Evolutionary conservation across 805 yeast species (phyloP).

Genomic region (Kuraishia ogatae): DNA sequence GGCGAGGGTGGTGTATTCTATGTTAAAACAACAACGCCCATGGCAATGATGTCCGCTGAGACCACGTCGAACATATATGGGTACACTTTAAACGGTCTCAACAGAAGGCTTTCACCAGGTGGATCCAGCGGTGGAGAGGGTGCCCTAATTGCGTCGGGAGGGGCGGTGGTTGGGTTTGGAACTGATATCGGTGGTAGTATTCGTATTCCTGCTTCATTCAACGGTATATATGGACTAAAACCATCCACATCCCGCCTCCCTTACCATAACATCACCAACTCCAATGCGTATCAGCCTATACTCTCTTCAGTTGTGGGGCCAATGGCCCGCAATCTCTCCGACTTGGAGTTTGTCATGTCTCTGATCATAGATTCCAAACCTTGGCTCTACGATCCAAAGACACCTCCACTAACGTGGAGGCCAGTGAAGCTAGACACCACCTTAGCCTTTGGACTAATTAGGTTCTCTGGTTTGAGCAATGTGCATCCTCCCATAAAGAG

Average conservation of each 20-base stretch:
- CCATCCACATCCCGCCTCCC: constrained; percentile 27
- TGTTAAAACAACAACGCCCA: constrained; percentile 35
- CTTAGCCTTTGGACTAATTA: constrained; percentile 34
- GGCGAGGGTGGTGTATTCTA: constrained; percentile 33
- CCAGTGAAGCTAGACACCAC: constrained; percentile 12
- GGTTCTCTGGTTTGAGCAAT: constrained; percentile 29
- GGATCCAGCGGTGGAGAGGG: constrained; percentile 43
- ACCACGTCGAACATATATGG: constrained; percentile 28
- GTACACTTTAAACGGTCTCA: constrained; percentile 26
- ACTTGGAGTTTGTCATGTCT: constrained; percentile 27
- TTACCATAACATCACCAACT: constrained; percentile 19
- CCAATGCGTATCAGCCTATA: constrained; percentile 22
- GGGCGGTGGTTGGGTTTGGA: constrained; percentile 27
- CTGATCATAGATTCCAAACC: constrained; percentile 30
- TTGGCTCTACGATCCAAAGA: constrained; percentile 41
- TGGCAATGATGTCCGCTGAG: constrained; percentile 33
- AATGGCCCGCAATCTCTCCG: constrained; percentile 20
- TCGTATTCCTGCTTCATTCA: constrained; percentile 23
- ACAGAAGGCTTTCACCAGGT: constrained; percentile 28
- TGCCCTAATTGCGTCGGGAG: constrained; percentile 21
- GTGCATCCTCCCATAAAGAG: constrained; percentile 48
- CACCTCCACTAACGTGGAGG: constrained; percentile 44
- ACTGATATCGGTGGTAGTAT: constrained; percentile 32
- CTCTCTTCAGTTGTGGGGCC: constrained; percentile 28
- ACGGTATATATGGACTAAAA: constrained; percentile 25